Evolutionary conservation across 805 yeast species (phyloP).

Genomic region (Candida broadrunensis): DNA sequence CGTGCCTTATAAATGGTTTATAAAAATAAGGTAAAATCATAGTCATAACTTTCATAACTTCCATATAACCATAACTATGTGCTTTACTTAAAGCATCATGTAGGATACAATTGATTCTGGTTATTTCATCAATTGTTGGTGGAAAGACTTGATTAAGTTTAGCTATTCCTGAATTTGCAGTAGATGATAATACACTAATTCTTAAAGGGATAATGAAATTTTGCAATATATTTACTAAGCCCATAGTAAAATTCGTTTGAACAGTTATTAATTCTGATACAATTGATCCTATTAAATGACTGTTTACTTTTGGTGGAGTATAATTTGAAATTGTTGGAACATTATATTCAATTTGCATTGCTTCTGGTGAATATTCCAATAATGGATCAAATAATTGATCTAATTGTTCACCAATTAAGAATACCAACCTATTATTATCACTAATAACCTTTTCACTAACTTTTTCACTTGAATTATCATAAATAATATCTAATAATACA

Average conservation of each 20-base stretch:
- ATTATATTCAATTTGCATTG: conserved; percentile 65
- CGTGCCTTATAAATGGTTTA: conserved; percentile 90
- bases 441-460: conserved; percentile 39
- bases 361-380: conserved; percentile 89
- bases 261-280: conserved; percentile 65
- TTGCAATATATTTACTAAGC: conserved; percentile 71
- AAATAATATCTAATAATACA: conserved; percentile 69
- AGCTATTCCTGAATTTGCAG: conserved; percentile 54
- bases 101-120: conserved; percentile 82
- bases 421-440: conserved; percentile 73
- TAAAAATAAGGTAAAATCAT: conserved; percentile 85
- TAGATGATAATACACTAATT: conserved; percentile 57
- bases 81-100: conserved; percentile 73
- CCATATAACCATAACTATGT: conserved; percentile 64
- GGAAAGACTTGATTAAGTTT: conserved; percentile 81
- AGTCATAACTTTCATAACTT: conserved; percentile 77
- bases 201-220: conserved; percentile 77
- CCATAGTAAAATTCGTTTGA: conserved; percentile 73
- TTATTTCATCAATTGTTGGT: conserved; percentile 92
- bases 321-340: conserved; percentile 46
- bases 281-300: conserved; percentile 45
- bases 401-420: conserved; percentile 75
- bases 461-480: conserved; percentile 42
- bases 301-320: conserved; percentile 10
- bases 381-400: conserved; percentile 89